Evolutionary conservation across 495 filamentous ascomycete species (phyloP).

Genomic region (Saxophila tyrrhenica): DNA sequence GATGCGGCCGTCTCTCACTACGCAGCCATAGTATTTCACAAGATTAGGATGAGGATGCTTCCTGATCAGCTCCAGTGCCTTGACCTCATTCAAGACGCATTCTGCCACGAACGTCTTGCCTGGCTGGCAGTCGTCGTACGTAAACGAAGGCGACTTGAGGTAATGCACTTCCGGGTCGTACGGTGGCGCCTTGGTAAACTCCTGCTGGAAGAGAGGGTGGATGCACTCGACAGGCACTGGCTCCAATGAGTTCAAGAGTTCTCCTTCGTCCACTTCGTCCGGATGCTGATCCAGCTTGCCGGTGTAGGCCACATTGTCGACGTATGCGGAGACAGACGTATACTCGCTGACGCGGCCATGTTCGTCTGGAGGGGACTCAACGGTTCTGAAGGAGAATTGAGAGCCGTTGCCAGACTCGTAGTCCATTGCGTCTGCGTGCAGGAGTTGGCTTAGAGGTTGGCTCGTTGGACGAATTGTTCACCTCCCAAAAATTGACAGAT

Average conservation of each 20-base stretch:
- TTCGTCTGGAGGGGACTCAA: neutral
- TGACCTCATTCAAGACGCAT: slow-evolving; percentile 1
- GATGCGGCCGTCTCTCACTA: neutral
- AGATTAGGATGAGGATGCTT: neutral
- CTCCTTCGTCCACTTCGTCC: neutral
- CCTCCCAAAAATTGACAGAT: too few species aligned
- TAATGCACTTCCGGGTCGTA: neutral
- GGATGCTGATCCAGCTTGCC: neutral
- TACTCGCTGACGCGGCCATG: neutral
- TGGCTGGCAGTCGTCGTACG: neutral
- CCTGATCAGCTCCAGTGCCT: neutral
- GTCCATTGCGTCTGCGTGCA: neutral
- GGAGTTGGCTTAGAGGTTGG: too few species aligned
- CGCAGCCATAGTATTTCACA: neutral
- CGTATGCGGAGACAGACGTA: neutral
- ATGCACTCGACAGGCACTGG: neutral
- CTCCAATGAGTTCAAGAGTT: neutral
- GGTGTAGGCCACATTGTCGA: neutral
- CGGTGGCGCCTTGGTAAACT: neutral
- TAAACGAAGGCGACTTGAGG: slow-evolving; percentile 1
- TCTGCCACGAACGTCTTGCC: slow-evolving; percentile 2
- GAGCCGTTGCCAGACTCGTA: neutral
- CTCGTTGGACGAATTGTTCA: too few species aligned
- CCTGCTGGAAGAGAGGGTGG: neutral
- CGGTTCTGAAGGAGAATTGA: neutral